Percentiles rank a stretch among this genome's conserved stretches.
These are phyloP conservation scores for Chalciporus sp. DNA, from an alignment of 1,284 basidiomycete genomes.

Conservation along the genomic window DNA sequence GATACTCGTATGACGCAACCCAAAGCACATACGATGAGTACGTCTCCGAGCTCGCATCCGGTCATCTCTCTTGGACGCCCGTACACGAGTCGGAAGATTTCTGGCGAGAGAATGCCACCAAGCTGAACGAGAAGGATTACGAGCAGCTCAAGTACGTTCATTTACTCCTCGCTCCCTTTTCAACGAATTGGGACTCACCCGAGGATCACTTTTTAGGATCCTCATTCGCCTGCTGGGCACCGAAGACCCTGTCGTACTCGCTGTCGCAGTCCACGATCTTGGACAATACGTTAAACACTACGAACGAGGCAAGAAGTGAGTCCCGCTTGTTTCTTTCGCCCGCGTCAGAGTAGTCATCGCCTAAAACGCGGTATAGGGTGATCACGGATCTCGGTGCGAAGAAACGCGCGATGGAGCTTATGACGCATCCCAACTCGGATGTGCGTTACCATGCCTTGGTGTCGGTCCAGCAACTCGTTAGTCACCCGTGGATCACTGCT, in stretches of 20 bases:
- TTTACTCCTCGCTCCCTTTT: background rate
- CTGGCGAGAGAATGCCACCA: slow-evolving; percentile 93
- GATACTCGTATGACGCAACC: too few relatives aligned
- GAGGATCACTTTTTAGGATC: slow-evolving; percentile 47
- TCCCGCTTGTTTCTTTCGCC: slow-evolving; percentile 11
- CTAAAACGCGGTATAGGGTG: slow-evolving; percentile 47
- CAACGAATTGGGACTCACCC: background rate
- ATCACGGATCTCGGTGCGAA: slow-evolving; percentile 88
- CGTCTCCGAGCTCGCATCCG: slow-evolving; percentile 85
- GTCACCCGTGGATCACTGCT: slow-evolving; percentile 70
- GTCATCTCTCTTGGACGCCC: slow-evolving; percentile 92
- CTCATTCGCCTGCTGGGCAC: slow-evolving; percentile 71
- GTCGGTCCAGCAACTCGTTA: slow-evolving; percentile 80
- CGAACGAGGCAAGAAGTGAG: slow-evolving; percentile 88
- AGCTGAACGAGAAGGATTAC: slow-evolving; percentile 80
- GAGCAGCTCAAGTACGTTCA: slow-evolving; percentile 74
- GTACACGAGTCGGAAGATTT: slow-evolving; percentile 96
- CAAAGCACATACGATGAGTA: slow-evolving; percentile 94
- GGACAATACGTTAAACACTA: slow-evolving; percentile 92
- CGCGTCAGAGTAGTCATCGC: background rate
- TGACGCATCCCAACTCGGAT: slow-evolving; percentile 86
- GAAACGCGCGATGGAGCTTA: slow-evolving; percentile 90
- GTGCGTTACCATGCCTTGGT: slow-evolving; percentile 91
- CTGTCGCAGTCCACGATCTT: slow-evolving; percentile 90
- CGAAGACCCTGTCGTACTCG: slow-evolving; percentile 70